Evolutionary conservation across 148 eudicot genomes (phyloP).

Genomic region (Rhododendron simsii): DNA sequence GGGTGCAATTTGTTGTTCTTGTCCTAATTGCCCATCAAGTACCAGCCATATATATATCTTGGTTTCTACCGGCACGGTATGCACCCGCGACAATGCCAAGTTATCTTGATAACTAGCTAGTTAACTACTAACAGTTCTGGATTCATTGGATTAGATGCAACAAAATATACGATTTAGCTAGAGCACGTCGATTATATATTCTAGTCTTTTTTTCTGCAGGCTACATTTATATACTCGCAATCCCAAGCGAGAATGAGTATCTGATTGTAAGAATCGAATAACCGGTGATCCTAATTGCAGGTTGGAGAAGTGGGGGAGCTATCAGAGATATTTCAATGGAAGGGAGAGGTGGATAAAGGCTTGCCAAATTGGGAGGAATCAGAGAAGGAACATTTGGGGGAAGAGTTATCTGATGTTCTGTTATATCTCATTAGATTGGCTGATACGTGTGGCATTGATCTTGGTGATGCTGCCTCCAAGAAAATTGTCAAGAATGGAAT

Average conservation of each 20-base stretch:
- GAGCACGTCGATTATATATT: background rate
- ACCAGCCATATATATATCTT: too few relatives aligned
- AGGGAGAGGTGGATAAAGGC: slow-evolving; percentile 67
- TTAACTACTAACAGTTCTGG: background rate
- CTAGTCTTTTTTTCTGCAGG: background rate
- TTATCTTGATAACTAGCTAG: too few relatives aligned
- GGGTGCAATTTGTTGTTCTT: too few relatives aligned
- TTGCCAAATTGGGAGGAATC: slow-evolving; percentile 64
- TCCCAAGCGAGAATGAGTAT: background rate
- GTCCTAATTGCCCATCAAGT: too few relatives aligned
- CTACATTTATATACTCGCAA: background rate
- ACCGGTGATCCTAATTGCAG: slow-evolving; percentile 12
- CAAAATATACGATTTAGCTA: too few relatives aligned
- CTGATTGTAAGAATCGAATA: background rate
- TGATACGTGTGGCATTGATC: slow-evolving; percentile 68
- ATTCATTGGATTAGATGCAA: background rate
- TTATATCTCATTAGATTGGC: slow-evolving; percentile 57
- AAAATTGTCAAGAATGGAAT: slow-evolving; percentile 53
- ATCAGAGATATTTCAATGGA: slow-evolving; percentile 77
- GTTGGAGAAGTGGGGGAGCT: slow-evolving; percentile 70
- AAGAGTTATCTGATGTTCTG: slow-evolving; percentile 70
- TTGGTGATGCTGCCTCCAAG: slow-evolving; percentile 54
- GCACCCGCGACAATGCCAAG: too few relatives aligned
- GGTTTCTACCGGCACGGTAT: too few relatives aligned
- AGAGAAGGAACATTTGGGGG: slow-evolving; percentile 65